Conservation (phyloP, 257 asterid genomes). For the Solanum habrochaites region DNA sequence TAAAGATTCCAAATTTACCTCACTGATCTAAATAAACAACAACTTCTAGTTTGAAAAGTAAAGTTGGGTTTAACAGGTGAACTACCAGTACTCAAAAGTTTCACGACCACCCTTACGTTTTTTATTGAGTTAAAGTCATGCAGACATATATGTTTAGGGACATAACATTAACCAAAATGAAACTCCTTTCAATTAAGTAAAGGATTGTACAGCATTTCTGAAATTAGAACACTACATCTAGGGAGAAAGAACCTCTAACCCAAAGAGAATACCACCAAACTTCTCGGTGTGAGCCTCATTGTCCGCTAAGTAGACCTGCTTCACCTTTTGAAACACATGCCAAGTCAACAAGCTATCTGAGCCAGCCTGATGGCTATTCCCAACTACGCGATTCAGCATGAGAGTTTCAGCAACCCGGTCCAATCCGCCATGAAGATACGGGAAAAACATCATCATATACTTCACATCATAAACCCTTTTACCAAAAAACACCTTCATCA, state of each 20-base stretch:
- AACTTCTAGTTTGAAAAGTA: neutral
- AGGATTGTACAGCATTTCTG: slow-evolving; percentile 24
- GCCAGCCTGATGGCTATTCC: slow-evolving; percentile 78
- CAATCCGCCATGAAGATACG: slow-evolving; percentile 64
- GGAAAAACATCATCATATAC: slow-evolving; percentile 53
- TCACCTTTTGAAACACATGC: slow-evolving; percentile 55
- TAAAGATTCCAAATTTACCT: neutral
- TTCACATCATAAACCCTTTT: slow-evolving; percentile 64
- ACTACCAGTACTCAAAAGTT: neutral
- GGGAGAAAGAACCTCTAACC: slow-evolving; percentile 51
- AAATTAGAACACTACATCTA: slow-evolving; percentile 21
- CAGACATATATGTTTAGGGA: neutral
- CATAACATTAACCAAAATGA: neutral
- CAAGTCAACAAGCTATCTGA: slow-evolving; percentile 78
- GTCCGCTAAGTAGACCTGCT: slow-evolving; percentile 34
- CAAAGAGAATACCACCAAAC: slow-evolving; percentile 72
- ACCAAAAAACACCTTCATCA: slow-evolving; percentile 53
- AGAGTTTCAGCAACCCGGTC: slow-evolving; percentile 53
- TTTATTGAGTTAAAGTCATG: neutral
- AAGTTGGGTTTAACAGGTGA: neutral
- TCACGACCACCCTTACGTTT: neutral
- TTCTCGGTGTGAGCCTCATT: slow-evolving; percentile 23
- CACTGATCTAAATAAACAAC: neutral
- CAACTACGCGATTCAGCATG: slow-evolving; percentile 41
- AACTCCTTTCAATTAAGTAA: slow-evolving; percentile 5